Base-by-base conservation (phyloP, 495 filamentous ascomycete genomes). In the Aspergillus sparsus region DNA sequence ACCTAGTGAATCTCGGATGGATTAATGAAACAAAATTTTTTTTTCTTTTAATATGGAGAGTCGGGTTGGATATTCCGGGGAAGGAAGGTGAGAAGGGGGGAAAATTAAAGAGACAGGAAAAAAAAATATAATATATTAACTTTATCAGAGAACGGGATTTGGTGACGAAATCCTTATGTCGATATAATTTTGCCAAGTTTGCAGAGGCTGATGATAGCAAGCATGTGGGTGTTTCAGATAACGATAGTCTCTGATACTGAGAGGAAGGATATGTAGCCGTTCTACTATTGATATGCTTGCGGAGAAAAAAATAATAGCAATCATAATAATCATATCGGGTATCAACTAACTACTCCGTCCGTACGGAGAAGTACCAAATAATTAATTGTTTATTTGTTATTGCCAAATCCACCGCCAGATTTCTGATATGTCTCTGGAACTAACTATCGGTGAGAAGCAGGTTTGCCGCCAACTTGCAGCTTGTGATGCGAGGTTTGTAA, bases 101-200 rank as follows among this genome's bases (percentile, higher is more conserved):
- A 45, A 49, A 57, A 57, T 49, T 47, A 33, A 49, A 33, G 44
- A 9, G 31, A 27, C 39, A 41, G 37, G 52, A 12, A 15, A 15
- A 27, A 27, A 27, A 27, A 27, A 27, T 1, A 27, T 27, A 27
- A 27, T 27, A 27, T 27, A 27, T 27, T 27, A 27, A 27, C 21
- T 27, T 27, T 27, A 1, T 27, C 21, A 27, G 21, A 27, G 21
- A 3, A 27, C 3, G 21, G 21, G 21, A 27, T 27, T 27, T 27
- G 21, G 21, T 47, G 54, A 56, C 36, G 54, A 15, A 56, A 46
- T 21, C 45, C 47, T 56, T 46, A 47, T 36, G 55, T 31, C 10
- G 51, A 27, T 3, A 58, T 58, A 45, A 58, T 51, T 13, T 7
- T 32, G 49, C 57, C 57, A 53, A 59, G 57, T 55, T 27, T 33